Evolutionary conservation across 441 rosid genomes (phyloP).

Genomic region (Adansonia gregorii): DNA sequence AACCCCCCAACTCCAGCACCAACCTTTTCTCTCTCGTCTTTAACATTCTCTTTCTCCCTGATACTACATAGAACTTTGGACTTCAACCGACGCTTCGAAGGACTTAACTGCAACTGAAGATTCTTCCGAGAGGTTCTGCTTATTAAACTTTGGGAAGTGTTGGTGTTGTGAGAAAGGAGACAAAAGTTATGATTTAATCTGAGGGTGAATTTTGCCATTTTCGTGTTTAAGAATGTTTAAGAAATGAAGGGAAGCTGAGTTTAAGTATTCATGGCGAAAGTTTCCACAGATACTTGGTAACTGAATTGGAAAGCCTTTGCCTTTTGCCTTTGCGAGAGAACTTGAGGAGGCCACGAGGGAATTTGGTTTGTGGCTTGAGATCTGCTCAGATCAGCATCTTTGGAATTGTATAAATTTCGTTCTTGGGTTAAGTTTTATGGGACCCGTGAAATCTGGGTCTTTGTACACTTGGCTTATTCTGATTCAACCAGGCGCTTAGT

Average conservation of each 20-base stretch:
- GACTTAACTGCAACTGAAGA: constrained; percentile 27
- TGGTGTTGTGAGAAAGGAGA: constrained; percentile 38
- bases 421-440: too few relatives aligned
- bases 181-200: constrained; percentile 43
- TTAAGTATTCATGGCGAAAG: too few relatives aligned
- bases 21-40: constrained; percentile 43
- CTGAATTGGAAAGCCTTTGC: too few relatives aligned
- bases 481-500: too few relatives aligned
- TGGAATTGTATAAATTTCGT: too few relatives aligned
- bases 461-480: too few relatives aligned
- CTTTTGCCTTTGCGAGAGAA: neutral
- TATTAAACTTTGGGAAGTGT: constrained; percentile 35
- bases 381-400: neutral
- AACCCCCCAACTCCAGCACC: constrained; percentile 32
- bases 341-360: neutral
- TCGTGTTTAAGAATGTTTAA: neutral
- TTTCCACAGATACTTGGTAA: too few relatives aligned
- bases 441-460: too few relatives aligned
- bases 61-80: constrained; percentile 56
- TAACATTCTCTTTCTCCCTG: constrained; percentile 58
- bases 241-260: neutral
- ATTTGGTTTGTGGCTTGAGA: neutral
- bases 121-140: constrained; percentile 21
- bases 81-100: constrained; percentile 33
- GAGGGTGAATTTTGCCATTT: constrained; percentile 58